phyloP scores from a whole-genome alignment of 1,284 basidiomycete species.

The Rhodotorula glutinis region DNA sequence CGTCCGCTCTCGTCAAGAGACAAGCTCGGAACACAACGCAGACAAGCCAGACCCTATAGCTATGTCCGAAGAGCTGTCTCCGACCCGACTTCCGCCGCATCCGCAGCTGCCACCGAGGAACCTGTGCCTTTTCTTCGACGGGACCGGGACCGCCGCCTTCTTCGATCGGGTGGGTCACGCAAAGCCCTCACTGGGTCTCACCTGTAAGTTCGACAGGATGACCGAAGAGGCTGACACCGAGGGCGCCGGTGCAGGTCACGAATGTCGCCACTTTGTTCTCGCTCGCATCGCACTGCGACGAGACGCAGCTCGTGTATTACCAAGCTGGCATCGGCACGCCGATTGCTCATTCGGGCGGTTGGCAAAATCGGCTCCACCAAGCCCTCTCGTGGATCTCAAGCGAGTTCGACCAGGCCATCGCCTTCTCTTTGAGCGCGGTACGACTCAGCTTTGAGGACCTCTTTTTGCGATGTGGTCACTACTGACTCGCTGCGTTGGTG shows the following conservation, averaged over 20 bases:
- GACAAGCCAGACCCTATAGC: too few relatives aligned
- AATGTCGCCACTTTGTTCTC: slow-evolving; percentile 13
- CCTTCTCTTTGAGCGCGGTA: slow-evolving; percentile 2
- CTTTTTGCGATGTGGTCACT: background rate
- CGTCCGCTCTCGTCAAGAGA: background rate
- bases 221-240: background rate
- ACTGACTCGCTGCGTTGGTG: background rate
- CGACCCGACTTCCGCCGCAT: background rate
- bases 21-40: too few relatives aligned
- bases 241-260: slow-evolving; percentile 7
- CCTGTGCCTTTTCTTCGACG: slow-evolving; percentile 33
- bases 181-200: background rate
- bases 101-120: background rate
- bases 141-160: slow-evolving; percentile 26
- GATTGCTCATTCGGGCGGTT: background rate
- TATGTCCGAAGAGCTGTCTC: background rate
- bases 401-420: slow-evolving; percentile 13
- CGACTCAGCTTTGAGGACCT: background rate
- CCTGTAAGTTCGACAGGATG: background rate
- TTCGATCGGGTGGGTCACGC: background rate
- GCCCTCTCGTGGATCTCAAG: background rate
- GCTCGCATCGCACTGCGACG: background rate
- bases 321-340: slow-evolving; percentile 4
- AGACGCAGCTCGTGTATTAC: slow-evolving; percentile 18
- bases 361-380: background rate